Conservation (phyloP, 2,329 filamentous ascomycete species). For the Xylaria multiplex region DNA sequence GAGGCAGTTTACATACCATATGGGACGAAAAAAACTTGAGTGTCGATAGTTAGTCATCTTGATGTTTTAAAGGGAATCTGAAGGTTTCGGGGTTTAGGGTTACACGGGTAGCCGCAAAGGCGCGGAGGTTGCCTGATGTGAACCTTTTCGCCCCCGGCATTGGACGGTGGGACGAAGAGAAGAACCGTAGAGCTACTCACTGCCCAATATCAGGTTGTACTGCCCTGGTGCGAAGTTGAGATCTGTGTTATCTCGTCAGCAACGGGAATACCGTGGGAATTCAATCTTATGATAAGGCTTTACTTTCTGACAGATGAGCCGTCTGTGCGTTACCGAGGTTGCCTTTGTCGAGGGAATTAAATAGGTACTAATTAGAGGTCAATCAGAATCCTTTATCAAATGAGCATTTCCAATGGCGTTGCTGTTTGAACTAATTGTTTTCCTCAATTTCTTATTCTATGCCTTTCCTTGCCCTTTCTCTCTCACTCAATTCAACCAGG, state of each 20-base stretch:
- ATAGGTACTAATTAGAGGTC: conserved; percentile 49
- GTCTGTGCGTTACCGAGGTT: conserved; percentile 69
- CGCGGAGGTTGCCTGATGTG: neutral
- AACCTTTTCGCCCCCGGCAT: neutral
- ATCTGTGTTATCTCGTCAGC: conserved; percentile 49
- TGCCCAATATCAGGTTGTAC: conserved; percentile 74
- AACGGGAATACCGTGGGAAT: neutral
- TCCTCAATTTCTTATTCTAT: neutral
- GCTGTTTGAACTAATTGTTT: neutral
- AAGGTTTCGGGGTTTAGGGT: neutral
- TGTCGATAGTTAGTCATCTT: conserved; percentile 19
- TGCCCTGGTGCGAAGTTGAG: conserved; percentile 69
- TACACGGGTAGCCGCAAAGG: neutral
- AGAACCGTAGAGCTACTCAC: conserved; percentile 21
- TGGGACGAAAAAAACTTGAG: conserved; percentile 52
- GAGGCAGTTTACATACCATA: conserved; percentile 53
- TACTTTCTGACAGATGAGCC: conserved; percentile 56
- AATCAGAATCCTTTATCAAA: conserved; percentile 15
- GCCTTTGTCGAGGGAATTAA: conserved; percentile 61
- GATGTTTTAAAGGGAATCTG: neutral
- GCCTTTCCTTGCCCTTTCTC: neutral
- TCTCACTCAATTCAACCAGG: neutral
- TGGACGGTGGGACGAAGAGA: neutral
- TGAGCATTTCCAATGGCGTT: no score
- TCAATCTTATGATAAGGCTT: conserved; percentile 10